Evolutionary conservation across 139 green algal genomes (phyloP).

Genomic region (Yamagishiella unicocca): DNA sequence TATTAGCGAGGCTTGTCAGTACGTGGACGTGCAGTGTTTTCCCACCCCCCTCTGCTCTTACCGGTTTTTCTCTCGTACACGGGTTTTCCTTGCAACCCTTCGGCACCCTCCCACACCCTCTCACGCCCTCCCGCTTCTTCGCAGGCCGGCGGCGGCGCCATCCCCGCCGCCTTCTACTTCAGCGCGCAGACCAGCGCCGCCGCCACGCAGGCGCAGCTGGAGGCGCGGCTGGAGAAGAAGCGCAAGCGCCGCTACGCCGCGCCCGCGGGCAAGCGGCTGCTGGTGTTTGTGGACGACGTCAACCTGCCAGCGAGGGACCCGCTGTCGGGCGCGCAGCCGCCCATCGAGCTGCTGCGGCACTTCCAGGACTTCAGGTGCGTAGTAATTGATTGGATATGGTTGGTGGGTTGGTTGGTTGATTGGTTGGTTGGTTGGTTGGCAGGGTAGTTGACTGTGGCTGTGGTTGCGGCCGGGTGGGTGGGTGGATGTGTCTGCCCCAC

Average conservation of each 20-base stretch:
- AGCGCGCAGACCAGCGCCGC: slow-evolving; percentile 74
- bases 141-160: slow-evolving; percentile 29
- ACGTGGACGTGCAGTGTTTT: too few relatives aligned
- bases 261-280: slow-evolving; percentile 71
- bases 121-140: background rate
- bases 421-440: too few relatives aligned
- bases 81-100: too few relatives aligned
- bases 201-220: slow-evolving; percentile 67
- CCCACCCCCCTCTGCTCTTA: too few relatives aligned
- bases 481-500: too few relatives aligned
- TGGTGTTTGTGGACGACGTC: slow-evolving; percentile 92
- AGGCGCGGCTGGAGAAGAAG: slow-evolving; percentile 85
- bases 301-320: slow-evolving; percentile 84
- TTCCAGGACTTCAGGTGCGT: slow-evolving; percentile 80
- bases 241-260: slow-evolving; percentile 62
- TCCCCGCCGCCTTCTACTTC: slow-evolving; percentile 65
- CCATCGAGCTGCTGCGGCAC: slow-evolving; percentile 86
- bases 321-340: slow-evolving; percentile 82
- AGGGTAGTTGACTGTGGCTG: too few relatives aligned
- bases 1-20: too few relatives aligned
- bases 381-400: too few relatives aligned
- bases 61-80: too few relatives aligned
- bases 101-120: too few relatives aligned
- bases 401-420: too few relatives aligned
- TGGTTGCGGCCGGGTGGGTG: too few relatives aligned